Evolutionary conservation across 1,284 basidiomycete species (phyloP).

Genomic region (Fomitiporia mediterranea): DNA sequence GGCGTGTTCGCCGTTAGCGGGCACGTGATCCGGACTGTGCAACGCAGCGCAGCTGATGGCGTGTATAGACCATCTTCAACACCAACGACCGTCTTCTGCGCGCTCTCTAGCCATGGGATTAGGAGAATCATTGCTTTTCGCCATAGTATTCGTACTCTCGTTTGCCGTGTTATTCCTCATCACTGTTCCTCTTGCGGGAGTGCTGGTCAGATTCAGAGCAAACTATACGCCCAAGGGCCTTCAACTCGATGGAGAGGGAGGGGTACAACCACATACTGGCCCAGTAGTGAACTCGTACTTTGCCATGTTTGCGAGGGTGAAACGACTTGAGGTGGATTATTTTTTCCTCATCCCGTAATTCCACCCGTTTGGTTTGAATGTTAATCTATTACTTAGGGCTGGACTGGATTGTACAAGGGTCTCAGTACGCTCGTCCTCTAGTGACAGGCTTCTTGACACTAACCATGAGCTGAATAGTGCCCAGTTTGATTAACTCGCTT

Average conservation of each 20-base stretch:
- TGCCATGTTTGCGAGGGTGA: slow-evolving; percentile 70
- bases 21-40: not conserved
- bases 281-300: slow-evolving; percentile 60
- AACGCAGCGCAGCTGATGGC: not conserved
- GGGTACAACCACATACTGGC: slow-evolving; percentile 70
- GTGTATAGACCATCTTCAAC: not conserved
- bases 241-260: slow-evolving; percentile 75
- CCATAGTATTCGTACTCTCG: slow-evolving; percentile 41
- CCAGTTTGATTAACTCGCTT: slow-evolving; percentile 60
- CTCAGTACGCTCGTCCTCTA: slow-evolving; percentile 20
- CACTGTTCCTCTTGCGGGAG: slow-evolving; percentile 59
- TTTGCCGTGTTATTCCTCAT: slow-evolving; percentile 44
- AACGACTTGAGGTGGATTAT: slow-evolving; percentile 62
- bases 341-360: slow-evolving; percentile 7
- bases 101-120: not conserved
- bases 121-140: not conserved
- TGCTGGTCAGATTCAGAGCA: slow-evolving; percentile 68
- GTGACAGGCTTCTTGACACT: not conserved
- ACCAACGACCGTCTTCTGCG: not conserved
- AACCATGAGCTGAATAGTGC: slow-evolving; percentile 46
- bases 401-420: slow-evolving; percentile 80
- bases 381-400: slow-evolving; percentile 47
- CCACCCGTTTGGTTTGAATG: too few species aligned
- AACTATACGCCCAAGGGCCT: slow-evolving; percentile 82
- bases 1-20: too few species aligned